Percentiles rank a stretch among this genome's conserved stretches.
Conservation (phyloP, 2,329 filamentous ascomycete genomes). For the Cercospora zeae-maydis region DNA sequence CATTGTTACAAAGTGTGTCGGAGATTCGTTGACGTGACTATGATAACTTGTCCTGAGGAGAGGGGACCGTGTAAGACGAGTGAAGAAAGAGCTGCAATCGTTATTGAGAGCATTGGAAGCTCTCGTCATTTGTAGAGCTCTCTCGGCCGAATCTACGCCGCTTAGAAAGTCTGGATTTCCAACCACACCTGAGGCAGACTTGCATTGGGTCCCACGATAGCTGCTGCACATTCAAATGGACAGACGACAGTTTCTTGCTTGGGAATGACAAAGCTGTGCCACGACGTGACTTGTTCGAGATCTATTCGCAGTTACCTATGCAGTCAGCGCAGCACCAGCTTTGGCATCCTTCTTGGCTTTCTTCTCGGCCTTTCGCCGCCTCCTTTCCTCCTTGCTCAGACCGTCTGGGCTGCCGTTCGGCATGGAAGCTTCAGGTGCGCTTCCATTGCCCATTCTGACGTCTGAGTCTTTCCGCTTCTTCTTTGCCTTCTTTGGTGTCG, state of each 20-base stretch:
- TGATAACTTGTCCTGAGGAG: background rate
- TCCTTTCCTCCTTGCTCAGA: slow-evolving; percentile 35
- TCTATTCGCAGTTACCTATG: background rate
- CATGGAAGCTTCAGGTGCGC: slow-evolving; percentile 17
- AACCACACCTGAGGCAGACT: slow-evolving; percentile 8
- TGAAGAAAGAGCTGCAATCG: background rate
- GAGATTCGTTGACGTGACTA: background rate
- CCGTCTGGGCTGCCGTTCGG: slow-evolving; percentile 22
- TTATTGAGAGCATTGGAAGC: background rate
- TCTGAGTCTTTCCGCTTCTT: slow-evolving; percentile 40
- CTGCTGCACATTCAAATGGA: background rate
- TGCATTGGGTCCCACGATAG: background rate
- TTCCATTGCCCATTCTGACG: slow-evolving; percentile 30
- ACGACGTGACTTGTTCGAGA: background rate
- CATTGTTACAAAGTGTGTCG: slow-evolving; percentile 9
- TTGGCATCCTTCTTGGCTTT: slow-evolving; percentile 36
- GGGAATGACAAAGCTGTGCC: background rate
- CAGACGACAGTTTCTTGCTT: background rate
- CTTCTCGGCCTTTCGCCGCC: slow-evolving; percentile 35
- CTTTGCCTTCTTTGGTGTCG: slow-evolving; percentile 31
- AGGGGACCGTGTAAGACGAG: background rate
- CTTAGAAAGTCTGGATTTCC: background rate
- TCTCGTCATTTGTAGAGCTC: background rate
- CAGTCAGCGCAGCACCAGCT: background rate
- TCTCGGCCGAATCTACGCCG: background rate